Evolutionary conservation across 2,329 filamentous ascomycete species (phyloP).

Genomic region (Alternaria atra): DNA sequence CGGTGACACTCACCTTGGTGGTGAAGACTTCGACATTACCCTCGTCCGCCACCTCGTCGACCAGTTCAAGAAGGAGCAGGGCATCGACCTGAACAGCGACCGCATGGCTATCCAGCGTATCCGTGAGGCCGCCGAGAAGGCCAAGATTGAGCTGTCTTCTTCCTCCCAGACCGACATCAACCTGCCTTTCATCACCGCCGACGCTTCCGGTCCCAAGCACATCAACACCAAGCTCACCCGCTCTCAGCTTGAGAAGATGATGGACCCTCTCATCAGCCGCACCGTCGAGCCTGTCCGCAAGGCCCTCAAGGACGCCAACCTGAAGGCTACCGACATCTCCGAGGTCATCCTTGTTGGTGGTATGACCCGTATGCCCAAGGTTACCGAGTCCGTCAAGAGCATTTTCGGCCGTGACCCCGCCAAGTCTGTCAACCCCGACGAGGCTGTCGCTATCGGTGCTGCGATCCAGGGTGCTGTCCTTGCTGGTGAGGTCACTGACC

Average conservation of each 20-base stretch:
- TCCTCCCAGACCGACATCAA: conserved; percentile 97
- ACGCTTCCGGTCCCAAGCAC: conserved; percentile 95
- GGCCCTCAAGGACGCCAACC: conserved; percentile 93
- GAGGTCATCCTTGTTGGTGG: conserved; percentile 98
- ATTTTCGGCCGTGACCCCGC: conserved; percentile 96
- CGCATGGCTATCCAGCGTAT: conserved; percentile 99
- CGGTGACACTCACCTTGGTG: conserved; percentile 97
- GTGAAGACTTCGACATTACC: conserved; percentile 96
- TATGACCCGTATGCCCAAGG: conserved; percentile 99
- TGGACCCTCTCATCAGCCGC: conserved; percentile 85
- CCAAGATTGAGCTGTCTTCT: conserved; percentile 98
- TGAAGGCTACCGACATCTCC: conserved; percentile 92
- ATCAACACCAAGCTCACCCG: conserved; percentile 96
- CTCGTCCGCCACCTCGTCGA: conserved; percentile 92
- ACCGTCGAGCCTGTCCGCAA: conserved; percentile 95
- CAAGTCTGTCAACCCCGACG: conserved; percentile 98
- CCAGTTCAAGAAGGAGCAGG: conserved; percentile 96
- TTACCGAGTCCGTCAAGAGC: conserved; percentile 92
- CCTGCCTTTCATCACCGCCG: conserved; percentile 97
- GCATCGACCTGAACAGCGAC: conserved; percentile 87
- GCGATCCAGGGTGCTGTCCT: conserved; percentile 97
- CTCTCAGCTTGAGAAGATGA: conserved; percentile 90
- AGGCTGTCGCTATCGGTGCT: conserved; percentile 97
- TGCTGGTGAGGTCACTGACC: conserved; percentile 94
- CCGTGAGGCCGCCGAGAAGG: conserved; percentile 97